Base-by-base conservation (phyloP, 768 basidiomycete species). In the Mycena venus region DNA sequence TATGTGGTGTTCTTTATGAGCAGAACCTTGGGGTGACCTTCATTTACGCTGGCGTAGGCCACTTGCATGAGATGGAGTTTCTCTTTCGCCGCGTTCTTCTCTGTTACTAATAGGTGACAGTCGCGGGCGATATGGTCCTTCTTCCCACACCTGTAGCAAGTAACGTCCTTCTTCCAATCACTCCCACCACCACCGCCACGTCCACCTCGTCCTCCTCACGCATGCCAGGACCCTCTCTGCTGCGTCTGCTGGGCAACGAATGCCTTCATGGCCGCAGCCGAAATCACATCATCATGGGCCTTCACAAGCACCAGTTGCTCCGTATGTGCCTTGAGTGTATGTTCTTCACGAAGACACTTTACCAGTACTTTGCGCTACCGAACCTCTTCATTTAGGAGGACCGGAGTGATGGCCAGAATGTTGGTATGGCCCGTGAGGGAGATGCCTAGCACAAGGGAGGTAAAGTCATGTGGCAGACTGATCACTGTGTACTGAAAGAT, bases 101-200 rank as follows among this genome's bases (percentile, higher is more conserved):
- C n/a, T n/a, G n/a, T n/a, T n/a, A n/a, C n/a, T n/a, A n/a, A n/a
- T n/a, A n/a, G n/a, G n/a, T n/a, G n/a, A n/a, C n/a, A n/a, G n/a
- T n/a, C n/a, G n/a, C n/a, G n/a, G n/a, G n/a, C n/a, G n/a, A n/a
- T n/a, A n/a, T n/a, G n/a, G n/a, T n/a, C n/a, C n/a, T n/a, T n/a
- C n/a, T n/a, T n/a, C n/a, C n/a, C n/a, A n/a, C n/a, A n/a, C n/a
- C n/a, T n/a, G n/a, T n/a, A n/a, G n/a, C n/a, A n/a, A n/a, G n/a
- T n/a, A n/a, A n/a, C n/a, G n/a, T n/a, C n/a, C n/a, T n/a, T 29
- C 61, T 63, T 44, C 61, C 44, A 63, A 31, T 63, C n/a, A 44
- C 60, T 21, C 11, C 60, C 40, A 17, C 21, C n/a, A 60, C n/a
- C 23, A n/a, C 59, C 36, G 31, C 61, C 17, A 27, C 59, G 59